A percentile compares a stretch with the other conserved stretches of the same genome.
phyloP scores from a whole-genome alignment of 345 rosid genomes.

The Arabis hirsuta region DNA sequence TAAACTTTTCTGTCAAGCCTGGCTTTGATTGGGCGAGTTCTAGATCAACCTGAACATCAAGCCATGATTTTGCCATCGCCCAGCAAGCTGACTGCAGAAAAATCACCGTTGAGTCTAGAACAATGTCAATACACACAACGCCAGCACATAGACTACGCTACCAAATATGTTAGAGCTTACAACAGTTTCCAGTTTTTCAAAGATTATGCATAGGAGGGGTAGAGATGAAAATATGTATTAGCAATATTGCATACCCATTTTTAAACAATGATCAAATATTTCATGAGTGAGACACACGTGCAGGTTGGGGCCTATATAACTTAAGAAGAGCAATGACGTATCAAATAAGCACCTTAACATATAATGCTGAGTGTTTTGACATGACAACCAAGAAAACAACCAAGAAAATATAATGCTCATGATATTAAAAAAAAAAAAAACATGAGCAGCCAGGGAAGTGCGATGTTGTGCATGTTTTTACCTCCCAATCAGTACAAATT shows the following conservation, averaged over 20 bases:
- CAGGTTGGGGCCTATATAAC: constrained; percentile 15
- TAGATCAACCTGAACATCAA: constrained; percentile 91
- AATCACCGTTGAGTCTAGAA: constrained; percentile 11
- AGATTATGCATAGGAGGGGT: constrained; percentile 6
- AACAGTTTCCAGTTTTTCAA: constrained; percentile 5
- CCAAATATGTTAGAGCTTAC: background rate
- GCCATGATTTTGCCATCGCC: constrained; percentile 99
- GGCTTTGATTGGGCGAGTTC: constrained; percentile 75
- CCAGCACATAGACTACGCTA: constrained; percentile 1
- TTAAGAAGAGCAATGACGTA: constrained; percentile 3
- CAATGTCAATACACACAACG: constrained; percentile 10
- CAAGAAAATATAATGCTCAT: too few relatives aligned
- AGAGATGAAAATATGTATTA: background rate
- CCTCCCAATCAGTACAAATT: constrained; percentile 98
- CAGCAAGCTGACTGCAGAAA: constrained; percentile 92
- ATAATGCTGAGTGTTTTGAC: background rate
- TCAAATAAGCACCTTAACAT: constrained; percentile 15
- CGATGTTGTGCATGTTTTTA: constrained; percentile 37
- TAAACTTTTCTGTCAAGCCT: constrained; percentile 67
- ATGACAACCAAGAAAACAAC: constrained; percentile 29
- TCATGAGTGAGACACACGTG: constrained; percentile 19
- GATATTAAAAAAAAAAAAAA: background rate
- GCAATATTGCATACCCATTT: constrained; percentile 1
- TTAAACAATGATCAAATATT: constrained; percentile 22
- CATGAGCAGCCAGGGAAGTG: constrained; percentile 8